A percentile compares a stretch with the other conserved stretches of the same genome.
phyloP scores from a whole-genome alignment of 2,329 filamentous ascomycete species.

The Berkeleyomyces rouxiae region DNA sequence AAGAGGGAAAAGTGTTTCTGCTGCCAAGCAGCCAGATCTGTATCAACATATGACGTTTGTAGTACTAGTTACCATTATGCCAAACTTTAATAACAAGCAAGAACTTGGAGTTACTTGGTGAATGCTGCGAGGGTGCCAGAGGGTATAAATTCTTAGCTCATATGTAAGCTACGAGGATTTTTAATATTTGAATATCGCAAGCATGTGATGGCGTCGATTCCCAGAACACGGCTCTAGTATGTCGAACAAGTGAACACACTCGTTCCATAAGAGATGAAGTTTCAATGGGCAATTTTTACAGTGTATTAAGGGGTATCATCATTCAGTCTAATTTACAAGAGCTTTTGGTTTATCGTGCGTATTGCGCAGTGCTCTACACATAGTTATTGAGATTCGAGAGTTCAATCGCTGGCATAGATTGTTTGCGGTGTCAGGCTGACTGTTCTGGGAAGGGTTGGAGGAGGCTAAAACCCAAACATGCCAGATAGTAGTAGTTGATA shows the following conservation, averaged over 20 bases:
- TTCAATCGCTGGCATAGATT: no score
- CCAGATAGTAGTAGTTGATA: no score
- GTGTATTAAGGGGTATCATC: not conserved
- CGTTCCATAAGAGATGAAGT: not conserved
- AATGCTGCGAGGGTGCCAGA: not conserved
- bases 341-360: not conserved
- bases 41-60: slow-evolving; percentile 1
- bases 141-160: not conserved
- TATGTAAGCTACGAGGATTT: no score
- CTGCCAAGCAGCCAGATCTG: not conserved
- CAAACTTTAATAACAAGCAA: not conserved
- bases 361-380: no score
- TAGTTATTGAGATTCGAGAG: no score
- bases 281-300: not conserved
- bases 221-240: no score
- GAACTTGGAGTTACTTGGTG: not conserved
- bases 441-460: no score
- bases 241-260: no score
- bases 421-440: no score
- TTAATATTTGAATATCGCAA: no score
- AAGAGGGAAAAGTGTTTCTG: not conserved
- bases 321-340: not conserved
- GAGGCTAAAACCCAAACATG: no score
- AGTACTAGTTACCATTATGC: not conserved
- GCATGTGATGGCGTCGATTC: no score